A percentile compares a stretch with the other conserved stretches of the same genome.
Evolutionary conservation across 192 early-diverging fungal species (phyloP).

Genomic region (Coemansia sp.): DNA sequence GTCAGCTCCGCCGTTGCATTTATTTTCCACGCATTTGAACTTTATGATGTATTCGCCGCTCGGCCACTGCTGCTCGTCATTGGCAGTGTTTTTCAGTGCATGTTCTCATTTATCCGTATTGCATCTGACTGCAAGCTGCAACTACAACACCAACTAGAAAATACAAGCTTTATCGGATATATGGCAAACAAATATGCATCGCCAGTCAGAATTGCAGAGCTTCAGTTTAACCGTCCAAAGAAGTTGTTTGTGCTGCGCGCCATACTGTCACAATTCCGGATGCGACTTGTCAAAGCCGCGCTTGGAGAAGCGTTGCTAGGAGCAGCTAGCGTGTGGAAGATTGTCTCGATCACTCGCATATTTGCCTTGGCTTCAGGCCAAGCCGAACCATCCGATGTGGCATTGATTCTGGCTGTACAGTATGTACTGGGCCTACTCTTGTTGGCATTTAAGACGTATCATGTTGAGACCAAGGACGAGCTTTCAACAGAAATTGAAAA

Average conservation of each 20-base stretch:
- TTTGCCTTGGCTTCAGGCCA: slow-evolving; percentile 5
- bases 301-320: slow-evolving; percentile 15
- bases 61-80: background rate
- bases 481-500: slow-evolving; percentile 1
- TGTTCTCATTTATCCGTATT: background rate
- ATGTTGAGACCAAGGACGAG: background rate
- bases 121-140: background rate
- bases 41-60: background rate
- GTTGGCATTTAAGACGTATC: background rate
- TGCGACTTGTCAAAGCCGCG: background rate
- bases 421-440: slow-evolving; percentile 8
- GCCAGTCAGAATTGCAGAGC: background rate
- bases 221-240: background rate
- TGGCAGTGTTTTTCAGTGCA: background rate
- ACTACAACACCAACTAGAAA: background rate
- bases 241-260: slow-evolving; percentile 9
- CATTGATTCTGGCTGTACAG: background rate
- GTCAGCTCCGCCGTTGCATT: background rate
- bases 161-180: background rate
- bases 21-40: background rate
- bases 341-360: slow-evolving; percentile 6
- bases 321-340: slow-evolving; percentile 9
- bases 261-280: slow-evolving; percentile 4
- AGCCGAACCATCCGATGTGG: background rate
- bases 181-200: background rate